phyloP scores from a whole-genome alignment of 306 rosid species.

The Pachyrhizus erosus region DNA sequence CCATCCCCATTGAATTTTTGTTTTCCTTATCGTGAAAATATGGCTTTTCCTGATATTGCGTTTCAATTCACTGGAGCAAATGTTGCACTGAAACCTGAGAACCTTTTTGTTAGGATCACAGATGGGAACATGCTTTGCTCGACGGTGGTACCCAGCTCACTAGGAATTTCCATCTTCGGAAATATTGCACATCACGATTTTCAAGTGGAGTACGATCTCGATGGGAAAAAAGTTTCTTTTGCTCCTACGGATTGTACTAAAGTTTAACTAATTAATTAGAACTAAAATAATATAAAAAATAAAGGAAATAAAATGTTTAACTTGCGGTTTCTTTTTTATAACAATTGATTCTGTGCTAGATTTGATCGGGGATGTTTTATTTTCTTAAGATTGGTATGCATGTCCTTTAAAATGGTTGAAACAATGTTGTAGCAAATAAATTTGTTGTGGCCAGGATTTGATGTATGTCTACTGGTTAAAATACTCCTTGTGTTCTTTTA shows the following conservation, averaged over 20 bases:
- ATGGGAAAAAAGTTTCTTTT: constrained; percentile 16
- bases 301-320: neutral
- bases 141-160: neutral
- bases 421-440: neutral
- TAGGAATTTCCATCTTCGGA: neutral
- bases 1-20: neutral
- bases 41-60: neutral
- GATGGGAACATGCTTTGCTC: neutral
- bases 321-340: neutral
- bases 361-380: neutral
- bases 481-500: neutral
- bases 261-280: neutral
- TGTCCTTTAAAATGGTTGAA: neutral
- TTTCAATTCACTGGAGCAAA: neutral
- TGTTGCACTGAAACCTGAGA: neutral
- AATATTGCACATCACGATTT: neutral
- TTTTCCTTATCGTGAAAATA: neutral
- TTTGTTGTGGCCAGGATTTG: neutral
- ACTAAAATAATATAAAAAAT: neutral
- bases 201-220: constrained; percentile 22
- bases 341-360: neutral
- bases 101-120: neutral
- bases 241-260: neutral
- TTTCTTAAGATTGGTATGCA: neutral
- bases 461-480: neutral